Conservation (phyloP, 1,284 basidiomycete genomes). For the Ceratobasidium sp. region DNA sequence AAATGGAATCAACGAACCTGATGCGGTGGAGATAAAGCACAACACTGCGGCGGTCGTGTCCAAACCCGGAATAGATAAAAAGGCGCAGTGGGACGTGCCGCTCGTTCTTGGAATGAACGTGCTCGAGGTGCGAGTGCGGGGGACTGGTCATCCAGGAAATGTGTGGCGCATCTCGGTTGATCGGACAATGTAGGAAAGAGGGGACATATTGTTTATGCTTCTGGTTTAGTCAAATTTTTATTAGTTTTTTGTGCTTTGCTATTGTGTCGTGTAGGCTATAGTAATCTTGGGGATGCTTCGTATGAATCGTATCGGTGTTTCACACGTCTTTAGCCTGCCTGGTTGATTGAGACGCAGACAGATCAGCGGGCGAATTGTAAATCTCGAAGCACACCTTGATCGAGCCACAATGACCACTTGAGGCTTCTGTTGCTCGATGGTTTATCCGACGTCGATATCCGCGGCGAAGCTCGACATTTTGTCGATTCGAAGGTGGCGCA, state of each 20-base stretch:
- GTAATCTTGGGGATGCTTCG: too few relatives aligned
- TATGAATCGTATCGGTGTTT: too few relatives aligned
- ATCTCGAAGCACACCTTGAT: too few relatives aligned
- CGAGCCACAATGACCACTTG: too few relatives aligned
- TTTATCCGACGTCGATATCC: too few relatives aligned
- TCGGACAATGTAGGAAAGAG: neutral
- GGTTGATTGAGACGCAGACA: too few relatives aligned
- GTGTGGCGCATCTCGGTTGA: constrained; percentile 31
- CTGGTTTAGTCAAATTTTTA: neutral
- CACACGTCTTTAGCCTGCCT: too few relatives aligned
- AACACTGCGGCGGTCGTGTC: constrained; percentile 1
- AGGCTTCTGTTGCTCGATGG: too few relatives aligned
- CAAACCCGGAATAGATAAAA: constrained; percentile 8
- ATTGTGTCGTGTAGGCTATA: constrained; percentile 2
- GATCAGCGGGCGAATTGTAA: too few relatives aligned
- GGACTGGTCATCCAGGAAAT: constrained; percentile 18
- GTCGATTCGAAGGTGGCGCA: too few relatives aligned
- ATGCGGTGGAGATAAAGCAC: constrained; percentile 30
- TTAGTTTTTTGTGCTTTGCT: neutral
- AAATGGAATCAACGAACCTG: constrained; percentile 1
- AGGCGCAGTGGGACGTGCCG: constrained; percentile 34
- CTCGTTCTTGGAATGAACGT: constrained; percentile 29
- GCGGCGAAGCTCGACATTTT: too few relatives aligned
- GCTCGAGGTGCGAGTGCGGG: constrained; percentile 35
- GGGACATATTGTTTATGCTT: neutral